These are phyloP conservation scores for Zangia roseola DNA, from an alignment of 768 basidiomycete species.

Conservation along the genomic window DNA sequence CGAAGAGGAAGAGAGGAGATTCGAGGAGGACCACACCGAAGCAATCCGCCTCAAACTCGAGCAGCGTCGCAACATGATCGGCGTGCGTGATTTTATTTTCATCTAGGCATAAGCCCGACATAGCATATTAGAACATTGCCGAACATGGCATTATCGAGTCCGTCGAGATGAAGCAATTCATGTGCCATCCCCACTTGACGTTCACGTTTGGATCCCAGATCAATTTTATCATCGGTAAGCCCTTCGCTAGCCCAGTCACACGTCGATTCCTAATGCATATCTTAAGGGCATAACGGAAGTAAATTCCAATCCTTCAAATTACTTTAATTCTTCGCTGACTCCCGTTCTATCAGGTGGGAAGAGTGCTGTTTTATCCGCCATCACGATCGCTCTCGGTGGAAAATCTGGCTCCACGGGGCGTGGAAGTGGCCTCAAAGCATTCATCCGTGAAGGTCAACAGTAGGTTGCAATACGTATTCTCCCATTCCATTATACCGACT, in stretches of 20 bases:
- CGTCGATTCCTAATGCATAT: conserved; percentile 1
- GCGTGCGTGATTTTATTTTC: conserved; percentile 47
- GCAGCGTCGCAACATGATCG: conserved; percentile 39
- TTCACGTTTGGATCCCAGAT: conserved; percentile 91
- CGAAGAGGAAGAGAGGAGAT: conserved; percentile 61
- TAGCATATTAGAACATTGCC: conserved; percentile 60
- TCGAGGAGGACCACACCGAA: conserved; percentile 61
- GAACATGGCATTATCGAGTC: conserved; percentile 86
- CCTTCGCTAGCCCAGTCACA: neutral
- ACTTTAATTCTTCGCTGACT: neutral
- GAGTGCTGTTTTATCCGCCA: conserved; percentile 90
- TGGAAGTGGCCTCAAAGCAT: conserved; percentile 78
- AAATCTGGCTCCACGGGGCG: conserved; percentile 92
- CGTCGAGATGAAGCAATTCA: conserved; percentile 89
- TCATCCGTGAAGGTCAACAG: conserved; percentile 83
- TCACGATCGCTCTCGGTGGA: conserved; percentile 91
- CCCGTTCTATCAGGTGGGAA: conserved; percentile 68
- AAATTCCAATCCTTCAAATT: conserved; percentile 31
- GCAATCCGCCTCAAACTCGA: conserved; percentile 55
- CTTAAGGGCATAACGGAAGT: conserved; percentile 89
- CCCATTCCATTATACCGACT: conserved; percentile 36
- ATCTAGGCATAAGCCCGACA: neutral
- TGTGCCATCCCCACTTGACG: conserved; percentile 87
- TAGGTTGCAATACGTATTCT: conserved; percentile 33
- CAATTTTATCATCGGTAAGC: conserved; percentile 91